phyloP scores from a whole-genome alignment of 73 alveolate species.

The Tetrahymena thermophila region DNA sequence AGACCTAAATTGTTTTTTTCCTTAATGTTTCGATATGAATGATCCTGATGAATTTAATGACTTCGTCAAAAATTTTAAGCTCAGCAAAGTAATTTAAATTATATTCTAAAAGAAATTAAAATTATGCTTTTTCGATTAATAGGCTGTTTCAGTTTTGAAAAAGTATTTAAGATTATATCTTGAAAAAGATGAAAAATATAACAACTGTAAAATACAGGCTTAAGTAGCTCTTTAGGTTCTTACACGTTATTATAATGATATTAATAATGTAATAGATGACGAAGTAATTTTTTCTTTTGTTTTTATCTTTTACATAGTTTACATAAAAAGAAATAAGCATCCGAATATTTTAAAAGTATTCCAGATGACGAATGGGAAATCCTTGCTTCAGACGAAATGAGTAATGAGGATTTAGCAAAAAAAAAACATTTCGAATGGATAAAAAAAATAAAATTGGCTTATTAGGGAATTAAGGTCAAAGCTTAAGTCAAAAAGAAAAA shows the following conservation, averaged over 20 bases:
- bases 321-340: neutral
- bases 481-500: constrained; percentile 49
- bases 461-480: neutral
- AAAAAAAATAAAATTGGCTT: constrained; percentile 30
- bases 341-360: constrained; percentile 40
- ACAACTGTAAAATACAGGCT: constrained; percentile 15
- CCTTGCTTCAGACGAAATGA: constrained; percentile 54
- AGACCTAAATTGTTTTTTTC: constrained; percentile 83
- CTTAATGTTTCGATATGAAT: constrained; percentile 83
- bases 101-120: neutral
- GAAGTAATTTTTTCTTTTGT: constrained; percentile 12
- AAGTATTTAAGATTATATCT: constrained; percentile 4
- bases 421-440: constrained; percentile 51
- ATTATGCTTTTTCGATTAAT: constrained; percentile 3
- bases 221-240: constrained; percentile 49
- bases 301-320: neutral
- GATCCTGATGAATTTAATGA: constrained; percentile 82
- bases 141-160: constrained; percentile 58
- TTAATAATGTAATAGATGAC: constrained; percentile 52
- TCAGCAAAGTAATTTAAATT: neutral
- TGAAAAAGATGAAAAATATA: constrained; percentile 38
- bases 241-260: constrained; percentile 32
- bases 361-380: constrained; percentile 75
- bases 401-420: constrained; percentile 45
- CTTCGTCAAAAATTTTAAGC: constrained; percentile 63